Conservation (phyloP, 176 grass and related monocot species). For the Oryza glaberrima region DNA sequence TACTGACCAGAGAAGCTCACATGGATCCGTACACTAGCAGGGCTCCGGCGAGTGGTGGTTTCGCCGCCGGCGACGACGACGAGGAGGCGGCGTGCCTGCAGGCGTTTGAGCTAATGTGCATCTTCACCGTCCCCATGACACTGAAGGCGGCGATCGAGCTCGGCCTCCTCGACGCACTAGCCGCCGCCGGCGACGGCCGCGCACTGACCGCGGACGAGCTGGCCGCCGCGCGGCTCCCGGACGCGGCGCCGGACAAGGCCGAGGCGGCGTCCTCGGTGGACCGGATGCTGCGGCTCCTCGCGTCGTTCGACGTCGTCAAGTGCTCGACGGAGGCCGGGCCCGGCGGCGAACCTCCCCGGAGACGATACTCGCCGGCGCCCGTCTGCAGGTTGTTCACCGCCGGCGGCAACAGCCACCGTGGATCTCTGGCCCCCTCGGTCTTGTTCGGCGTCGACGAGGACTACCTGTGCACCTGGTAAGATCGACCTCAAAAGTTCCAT, state of each 20-base stretch:
- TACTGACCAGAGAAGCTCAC: too few relatives aligned
- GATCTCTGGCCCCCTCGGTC: constrained; percentile 31
- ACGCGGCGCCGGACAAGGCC: background rate
- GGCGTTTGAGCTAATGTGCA: background rate
- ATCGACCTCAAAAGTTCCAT: too few relatives aligned
- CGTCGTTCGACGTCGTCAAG: too few relatives aligned
- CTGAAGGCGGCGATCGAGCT: constrained; percentile 13
- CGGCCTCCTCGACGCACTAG: background rate
- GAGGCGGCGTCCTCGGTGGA: background rate
- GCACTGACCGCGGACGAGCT: background rate
- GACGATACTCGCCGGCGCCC: constrained; percentile 33
- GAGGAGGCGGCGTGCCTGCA: background rate
- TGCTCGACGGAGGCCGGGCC: too few relatives aligned
- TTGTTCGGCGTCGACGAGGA: constrained; percentile 27
- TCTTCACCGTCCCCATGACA: background rate
- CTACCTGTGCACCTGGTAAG: constrained; percentile 24
- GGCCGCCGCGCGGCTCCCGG: background rate
- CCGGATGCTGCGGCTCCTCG: too few relatives aligned
- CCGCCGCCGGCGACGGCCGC: background rate
- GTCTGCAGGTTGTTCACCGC: constrained; percentile 52
- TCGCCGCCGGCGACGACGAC: background rate
- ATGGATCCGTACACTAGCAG: too few relatives aligned
- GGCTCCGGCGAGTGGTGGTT: too few relatives aligned
- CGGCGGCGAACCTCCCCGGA: too few relatives aligned
- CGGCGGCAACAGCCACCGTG: constrained; percentile 26